Percentiles rank a stretch among this genome's conserved stretches.
Evolutionary conservation across 2,329 filamentous ascomycete species (phyloP).

Genomic region (Pezicula neosporulosa): DNA sequence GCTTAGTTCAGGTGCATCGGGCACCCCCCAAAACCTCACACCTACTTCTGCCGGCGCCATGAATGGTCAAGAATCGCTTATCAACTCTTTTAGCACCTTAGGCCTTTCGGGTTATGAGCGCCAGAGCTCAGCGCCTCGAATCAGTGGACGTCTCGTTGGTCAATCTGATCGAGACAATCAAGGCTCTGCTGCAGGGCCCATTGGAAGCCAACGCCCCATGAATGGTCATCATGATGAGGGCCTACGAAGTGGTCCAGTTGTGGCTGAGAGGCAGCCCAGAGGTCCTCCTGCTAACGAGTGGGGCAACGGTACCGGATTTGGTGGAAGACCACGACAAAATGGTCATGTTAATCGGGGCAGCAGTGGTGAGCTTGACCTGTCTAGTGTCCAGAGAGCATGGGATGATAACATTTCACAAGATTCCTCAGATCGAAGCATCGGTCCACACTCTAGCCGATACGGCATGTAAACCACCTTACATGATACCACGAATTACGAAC

Average conservation of each 20-base stretch:
- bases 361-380: constrained; percentile 44
- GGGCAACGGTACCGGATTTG: constrained; percentile 51
- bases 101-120: constrained; percentile 45
- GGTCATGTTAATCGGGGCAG: constrained; percentile 60
- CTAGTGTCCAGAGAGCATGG: constrained; percentile 17
- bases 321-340: constrained; percentile 48
- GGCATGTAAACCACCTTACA: constrained; percentile 15
- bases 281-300: constrained; percentile 50
- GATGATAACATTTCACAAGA: constrained; percentile 26
- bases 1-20: constrained; percentile 52
- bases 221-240: constrained; percentile 28
- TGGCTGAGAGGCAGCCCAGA: constrained; percentile 60
- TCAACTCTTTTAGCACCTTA: constrained; percentile 56
- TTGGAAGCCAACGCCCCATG: constrained; percentile 61
- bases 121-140: constrained; percentile 21
- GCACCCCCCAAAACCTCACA: constrained; percentile 60
- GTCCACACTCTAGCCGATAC: constrained; percentile 16
- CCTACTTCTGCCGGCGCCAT: constrained; percentile 76
- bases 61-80: constrained; percentile 23
- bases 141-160: constrained; percentile 39
- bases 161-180: constrained; percentile 41
- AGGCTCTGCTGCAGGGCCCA: constrained; percentile 48
- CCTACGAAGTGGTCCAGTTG: constrained; percentile 25
- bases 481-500: constrained; percentile 19
- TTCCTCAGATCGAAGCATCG: constrained; percentile 27